phyloP scores from a whole-genome alignment of 1,284 basidiomycete species.

The Naganishia albida region DNA sequence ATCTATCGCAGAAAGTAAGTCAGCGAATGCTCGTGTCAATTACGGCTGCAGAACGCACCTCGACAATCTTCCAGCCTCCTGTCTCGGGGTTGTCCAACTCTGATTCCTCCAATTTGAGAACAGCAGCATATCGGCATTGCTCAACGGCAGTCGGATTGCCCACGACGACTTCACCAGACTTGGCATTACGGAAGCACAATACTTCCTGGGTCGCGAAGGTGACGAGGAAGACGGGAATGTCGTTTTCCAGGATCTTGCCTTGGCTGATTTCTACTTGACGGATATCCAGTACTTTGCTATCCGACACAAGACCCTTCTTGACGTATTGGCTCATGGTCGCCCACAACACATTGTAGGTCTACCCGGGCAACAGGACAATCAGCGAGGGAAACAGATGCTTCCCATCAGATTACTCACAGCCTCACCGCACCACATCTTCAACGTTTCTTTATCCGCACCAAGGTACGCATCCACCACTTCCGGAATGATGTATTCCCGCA shows the following conservation, averaged over 20 bases:
- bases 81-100: conserved; percentile 89
- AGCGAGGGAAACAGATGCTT: conserved; percentile 3
- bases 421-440: conserved; percentile 93
- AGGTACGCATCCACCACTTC: conserved; percentile 97
- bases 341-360: conserved; percentile 97
- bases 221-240: conserved; percentile 87
- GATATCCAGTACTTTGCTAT: conserved; percentile 90
- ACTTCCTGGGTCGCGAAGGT: conserved; percentile 94
- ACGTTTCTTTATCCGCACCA: conserved; percentile 78
- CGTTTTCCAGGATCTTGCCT: conserved; percentile 85
- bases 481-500: conserved; percentile 95
- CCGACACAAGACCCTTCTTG: conserved; percentile 81
- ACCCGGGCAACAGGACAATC: conserved; percentile 15
- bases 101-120: conserved; percentile 81
- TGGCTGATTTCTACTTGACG: conserved; percentile 79
- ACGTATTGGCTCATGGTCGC: conserved; percentile 96
- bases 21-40: no score
- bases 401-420: conserved; percentile 64
- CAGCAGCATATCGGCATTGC: conserved; percentile 89
- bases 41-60: conserved; percentile 62
- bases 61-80: conserved; percentile 96
- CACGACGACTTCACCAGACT: conserved; percentile 79
- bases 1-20: not conserved
- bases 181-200: conserved; percentile 84
- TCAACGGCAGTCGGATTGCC: conserved; percentile 88